Base-by-base conservation (phyloP, 768 basidiomycete genomes). In the Termitomyces sp. region DNA sequence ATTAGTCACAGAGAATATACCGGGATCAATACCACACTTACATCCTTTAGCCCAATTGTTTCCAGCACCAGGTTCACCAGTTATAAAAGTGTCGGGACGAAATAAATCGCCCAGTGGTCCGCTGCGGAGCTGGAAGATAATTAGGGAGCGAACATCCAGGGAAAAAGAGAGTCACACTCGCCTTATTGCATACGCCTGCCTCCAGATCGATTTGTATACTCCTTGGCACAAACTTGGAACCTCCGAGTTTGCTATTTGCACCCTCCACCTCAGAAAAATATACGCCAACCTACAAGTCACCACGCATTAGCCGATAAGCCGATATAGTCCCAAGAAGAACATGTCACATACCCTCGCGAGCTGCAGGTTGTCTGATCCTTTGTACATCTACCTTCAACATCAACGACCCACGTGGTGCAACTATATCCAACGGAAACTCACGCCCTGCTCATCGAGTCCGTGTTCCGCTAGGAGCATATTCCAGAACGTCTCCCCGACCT, bases 1-100 rank as follows among this genome's bases (percentile, higher is more conserved):
- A 47, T 67, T 18, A 48, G 22, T n/a, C 20, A 20, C 41, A 39
- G 18, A 38, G 31, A n/a, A 25, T 22, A 12, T 5, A 41, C n/a
- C 18, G 25, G 2, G 12, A 10, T 13, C 7, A 23, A 23, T 44
- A 3, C 16, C 16, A 35, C 39, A 75, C 87, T 72, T 62, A 91
- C 90, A 91, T 79, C 91, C 92, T 73, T 97, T 96, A 15, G 93
- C 94, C 90, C 92, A 97, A 59, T 95, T 96, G 64, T 98, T 97
- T 16, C 94, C 94, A 0, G 94, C 81, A n/a, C 80, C 79, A 1
- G 70, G 68, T 39, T 79, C 72, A 1, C 84, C 79, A 35, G 82
- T 80, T 44, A 94, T 67, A 66, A 81, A 96, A 2, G 91, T 96
- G 66, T 94, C 93, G 2, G 95, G 95, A 46, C 86, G 82, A 73